Conservation (phyloP, 1,139 yeast species). For the Lodderomyces margitis region DNA sequence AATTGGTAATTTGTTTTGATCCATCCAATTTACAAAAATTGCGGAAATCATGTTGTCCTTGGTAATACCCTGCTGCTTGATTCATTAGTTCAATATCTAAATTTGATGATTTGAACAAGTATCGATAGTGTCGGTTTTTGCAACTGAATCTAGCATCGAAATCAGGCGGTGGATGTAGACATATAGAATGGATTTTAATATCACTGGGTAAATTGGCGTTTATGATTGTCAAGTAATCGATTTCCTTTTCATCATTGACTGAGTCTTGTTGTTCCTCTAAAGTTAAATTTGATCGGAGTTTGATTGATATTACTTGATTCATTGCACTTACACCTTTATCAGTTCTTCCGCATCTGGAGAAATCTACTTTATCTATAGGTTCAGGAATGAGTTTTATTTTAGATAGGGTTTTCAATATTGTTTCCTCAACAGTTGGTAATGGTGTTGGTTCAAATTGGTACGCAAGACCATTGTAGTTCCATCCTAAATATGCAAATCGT, state of each 20-base stretch:
- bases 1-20: conserved; percentile 84
- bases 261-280: conserved; percentile 57
- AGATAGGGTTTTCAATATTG: conserved; percentile 66
- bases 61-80: conserved; percentile 60
- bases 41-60: conserved; percentile 86
- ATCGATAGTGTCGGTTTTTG: conserved; percentile 75
- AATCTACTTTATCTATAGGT: conserved; percentile 60
- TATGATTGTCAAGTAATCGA: conserved; percentile 72
- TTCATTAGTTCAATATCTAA: conserved; percentile 68
- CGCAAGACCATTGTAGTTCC: conserved; percentile 92
- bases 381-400: conserved; percentile 66
- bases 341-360: conserved; percentile 94
- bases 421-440: conserved; percentile 84
- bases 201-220: conserved; percentile 80
- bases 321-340: conserved; percentile 97
- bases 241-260: conserved; percentile 59
- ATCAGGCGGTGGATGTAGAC: conserved; percentile 74
- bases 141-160: conserved; percentile 96
- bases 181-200: conserved; percentile 76
- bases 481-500: conserved; percentile 83
- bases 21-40: conserved; percentile 95
- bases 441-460: conserved; percentile 73
- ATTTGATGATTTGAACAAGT: conserved; percentile 56
- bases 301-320: conserved; percentile 86
- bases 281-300: conserved; percentile 66